Percentiles rank a stretch among this genome's conserved stretches.
phyloP scores from a whole-genome alignment of 202 grass and related monocot genomes.

The Cymbopogon flexuosus region DNA sequence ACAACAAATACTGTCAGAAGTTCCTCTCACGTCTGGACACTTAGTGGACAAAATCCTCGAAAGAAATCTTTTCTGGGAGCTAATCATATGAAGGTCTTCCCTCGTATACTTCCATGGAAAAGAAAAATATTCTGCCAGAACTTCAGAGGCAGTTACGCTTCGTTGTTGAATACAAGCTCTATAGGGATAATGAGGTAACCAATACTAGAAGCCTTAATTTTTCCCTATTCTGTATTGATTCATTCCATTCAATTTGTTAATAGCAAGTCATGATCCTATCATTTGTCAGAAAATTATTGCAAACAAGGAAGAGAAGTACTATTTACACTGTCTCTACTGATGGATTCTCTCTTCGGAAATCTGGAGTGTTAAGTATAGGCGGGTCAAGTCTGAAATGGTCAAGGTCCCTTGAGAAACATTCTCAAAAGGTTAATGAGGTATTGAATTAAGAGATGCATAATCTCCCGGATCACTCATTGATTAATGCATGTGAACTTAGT shows the following conservation, averaged over 20 bases:
- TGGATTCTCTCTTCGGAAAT: conserved; percentile 84
- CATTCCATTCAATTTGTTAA: conserved; percentile 24
- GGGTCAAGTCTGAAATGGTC: conserved; percentile 92
- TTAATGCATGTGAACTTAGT: not conserved
- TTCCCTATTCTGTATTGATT: conserved; percentile 19
- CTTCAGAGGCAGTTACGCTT: conserved; percentile 35
- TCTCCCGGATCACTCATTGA: conserved; percentile 3
- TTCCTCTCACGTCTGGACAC: conserved; percentile 85
- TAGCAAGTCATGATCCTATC: conserved; percentile 20
- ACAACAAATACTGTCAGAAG: conserved; percentile 44
- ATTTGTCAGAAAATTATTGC: conserved; percentile 57
- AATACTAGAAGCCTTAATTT: not conserved
- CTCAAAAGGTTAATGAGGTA: conserved; percentile 70
- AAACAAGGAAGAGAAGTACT: conserved; percentile 69
- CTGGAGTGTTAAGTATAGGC: conserved; percentile 50
- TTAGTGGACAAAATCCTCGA: conserved; percentile 50
- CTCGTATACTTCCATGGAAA: conserved; percentile 93
- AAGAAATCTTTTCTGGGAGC: conserved; percentile 39
- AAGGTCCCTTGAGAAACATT: conserved; percentile 73
- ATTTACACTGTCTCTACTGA: conserved; percentile 75
- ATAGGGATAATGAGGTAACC: conserved; percentile 66
- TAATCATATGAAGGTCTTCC: conserved; percentile 51
- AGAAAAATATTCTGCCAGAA: conserved; percentile 61
- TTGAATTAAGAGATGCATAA: not conserved
- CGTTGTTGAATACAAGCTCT: conserved; percentile 43